These are phyloP conservation scores for Claviceps capensis DNA, from an alignment of 2,329 filamentous ascomycete genomes.

Conservation along the genomic window DNA sequence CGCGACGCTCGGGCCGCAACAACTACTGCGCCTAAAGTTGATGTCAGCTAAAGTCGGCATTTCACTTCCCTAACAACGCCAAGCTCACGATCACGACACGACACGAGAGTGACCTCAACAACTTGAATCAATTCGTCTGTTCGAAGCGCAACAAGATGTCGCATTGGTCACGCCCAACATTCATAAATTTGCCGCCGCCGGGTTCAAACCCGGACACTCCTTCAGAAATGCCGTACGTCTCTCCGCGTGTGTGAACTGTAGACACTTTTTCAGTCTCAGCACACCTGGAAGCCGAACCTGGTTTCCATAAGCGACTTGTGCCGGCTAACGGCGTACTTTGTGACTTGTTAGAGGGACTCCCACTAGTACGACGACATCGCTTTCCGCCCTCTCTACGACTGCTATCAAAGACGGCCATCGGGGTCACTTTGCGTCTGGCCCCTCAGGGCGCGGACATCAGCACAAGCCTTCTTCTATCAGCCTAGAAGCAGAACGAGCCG, in stretches of 20 bases:
- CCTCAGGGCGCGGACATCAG: constrained; percentile 42
- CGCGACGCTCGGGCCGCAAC: neutral
- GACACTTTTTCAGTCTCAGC: neutral
- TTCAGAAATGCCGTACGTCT: constrained; percentile 71
- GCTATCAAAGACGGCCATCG: constrained; percentile 95
- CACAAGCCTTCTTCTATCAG: constrained; percentile 51
- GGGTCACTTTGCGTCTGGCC: constrained; percentile 49
- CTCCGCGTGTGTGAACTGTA: neutral
- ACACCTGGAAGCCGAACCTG: neutral
- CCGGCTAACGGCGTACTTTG: constrained; percentile 2
- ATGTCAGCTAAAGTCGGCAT: no score
- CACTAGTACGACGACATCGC: constrained; percentile 80
- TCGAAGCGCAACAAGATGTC: constrained; percentile 17
- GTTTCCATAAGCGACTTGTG: neutral
- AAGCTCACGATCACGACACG: no score
- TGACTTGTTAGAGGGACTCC: constrained; percentile 50
- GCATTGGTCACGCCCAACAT: constrained; percentile 41
- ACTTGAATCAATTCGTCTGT: neutral
- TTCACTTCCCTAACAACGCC: no score
- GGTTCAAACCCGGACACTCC: constrained; percentile 75
- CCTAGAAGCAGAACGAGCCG: constrained; percentile 81
- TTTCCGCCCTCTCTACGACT: constrained; percentile 82
- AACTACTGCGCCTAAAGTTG: no score
- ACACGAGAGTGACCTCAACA: no score
- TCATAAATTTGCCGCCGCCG: constrained; percentile 75